Percentiles rank a stretch among this genome's conserved stretches.
Evolutionary conservation across 1,284 basidiomycete genomes (phyloP).

Genomic region (Stereum hirsutum): DNA sequence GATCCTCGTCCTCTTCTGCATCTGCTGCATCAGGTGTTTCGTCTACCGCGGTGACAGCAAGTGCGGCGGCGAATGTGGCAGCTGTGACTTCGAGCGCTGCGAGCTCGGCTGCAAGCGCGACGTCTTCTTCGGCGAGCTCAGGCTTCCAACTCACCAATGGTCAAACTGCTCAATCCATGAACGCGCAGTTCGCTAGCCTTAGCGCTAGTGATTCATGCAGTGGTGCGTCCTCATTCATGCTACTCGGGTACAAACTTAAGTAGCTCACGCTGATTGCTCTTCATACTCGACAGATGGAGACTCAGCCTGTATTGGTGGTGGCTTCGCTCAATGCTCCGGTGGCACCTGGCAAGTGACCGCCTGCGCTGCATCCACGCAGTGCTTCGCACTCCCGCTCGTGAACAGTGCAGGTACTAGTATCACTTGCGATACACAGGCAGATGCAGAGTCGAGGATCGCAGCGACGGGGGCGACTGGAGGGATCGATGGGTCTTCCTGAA

Average conservation of each 20-base stretch:
- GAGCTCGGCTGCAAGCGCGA: slow-evolving; percentile 11
- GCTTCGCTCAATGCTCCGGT: slow-evolving; percentile 34
- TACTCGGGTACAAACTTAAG: too few species aligned
- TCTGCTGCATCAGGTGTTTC: slow-evolving; percentile 4
- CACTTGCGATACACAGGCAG: slow-evolving; percentile 41
- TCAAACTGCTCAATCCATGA: slow-evolving; percentile 38
- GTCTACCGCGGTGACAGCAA: slow-evolving; percentile 4
- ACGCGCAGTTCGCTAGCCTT: slow-evolving; percentile 37
- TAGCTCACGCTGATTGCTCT: too few species aligned
- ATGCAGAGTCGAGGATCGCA: slow-evolving; percentile 41
- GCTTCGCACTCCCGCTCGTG: slow-evolving; percentile 50
- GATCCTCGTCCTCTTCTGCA: slow-evolving; percentile 4
- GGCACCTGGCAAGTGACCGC: slow-evolving; percentile 31
- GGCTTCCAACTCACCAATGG: slow-evolving; percentile 34
- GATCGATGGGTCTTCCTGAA: too few species aligned
- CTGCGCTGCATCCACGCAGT: slow-evolving; percentile 32
- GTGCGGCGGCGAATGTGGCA: slow-evolving; percentile 9
- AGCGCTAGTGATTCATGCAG: slow-evolving; percentile 30
- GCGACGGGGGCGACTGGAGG: slow-evolving; percentile 39
- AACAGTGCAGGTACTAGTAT: slow-evolving; percentile 46
- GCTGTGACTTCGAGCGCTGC: slow-evolving; percentile 14
- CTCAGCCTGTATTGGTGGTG: slow-evolving; percentile 22
- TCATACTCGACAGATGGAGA: slow-evolving; percentile 26
- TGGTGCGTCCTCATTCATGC: slow-evolving; percentile 12
- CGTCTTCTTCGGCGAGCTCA: slow-evolving; percentile 13